Base-by-base conservation (phyloP, 805 yeast genomes). In the Nakazawaea pomicola region DNA sequence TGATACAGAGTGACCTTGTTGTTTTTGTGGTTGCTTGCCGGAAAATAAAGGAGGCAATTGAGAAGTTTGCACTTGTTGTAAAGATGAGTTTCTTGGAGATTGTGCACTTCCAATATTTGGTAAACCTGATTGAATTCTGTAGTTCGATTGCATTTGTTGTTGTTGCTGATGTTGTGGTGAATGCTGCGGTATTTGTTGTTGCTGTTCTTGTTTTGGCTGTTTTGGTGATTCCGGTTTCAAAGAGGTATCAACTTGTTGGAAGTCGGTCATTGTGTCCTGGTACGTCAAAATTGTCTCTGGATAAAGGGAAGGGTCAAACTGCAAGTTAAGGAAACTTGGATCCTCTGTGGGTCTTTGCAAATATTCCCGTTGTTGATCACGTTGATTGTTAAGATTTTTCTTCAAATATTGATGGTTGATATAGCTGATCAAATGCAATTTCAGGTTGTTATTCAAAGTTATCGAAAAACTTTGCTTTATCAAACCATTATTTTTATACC, bases 391-490 rank as follows among this genome's bases (percentile, higher is more conserved):
- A 7, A 51, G 29, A 27, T 41, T 39, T 16, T 37, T 35, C 9
- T 42, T 43, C 5, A 41, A 33, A 17, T 32, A 40, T 29, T 46
- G 41, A 33, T 48, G 47, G 8, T 39, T 31, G 7, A 65, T 61
- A 56, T 83, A 83, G 21, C 82, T 70, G 18, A 83, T 80, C 41
- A 83, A 60, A 49, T 83, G 89, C 19, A 76, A 56, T 44, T 74
- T 78, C 35, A 71, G 71, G 34, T 72, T 72, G 23, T 67, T 72
- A 19, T 67, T 63, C 6, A 81, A 71, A 6, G 75, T 67, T 29
- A 79, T 58, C 3, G 82, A 70, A 49, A 81, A 78, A 23, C 82
- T 73, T 56, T 80, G 86, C 53, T 83, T 83, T 49, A 78, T 61
- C 4, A 83, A 58, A 0, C 89, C 87, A 49, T 73, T 62, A 2